Base-by-base conservation (phyloP, 202 grass and related monocot genomes). In the Schoenoplectus tabernaemontani region DNA sequence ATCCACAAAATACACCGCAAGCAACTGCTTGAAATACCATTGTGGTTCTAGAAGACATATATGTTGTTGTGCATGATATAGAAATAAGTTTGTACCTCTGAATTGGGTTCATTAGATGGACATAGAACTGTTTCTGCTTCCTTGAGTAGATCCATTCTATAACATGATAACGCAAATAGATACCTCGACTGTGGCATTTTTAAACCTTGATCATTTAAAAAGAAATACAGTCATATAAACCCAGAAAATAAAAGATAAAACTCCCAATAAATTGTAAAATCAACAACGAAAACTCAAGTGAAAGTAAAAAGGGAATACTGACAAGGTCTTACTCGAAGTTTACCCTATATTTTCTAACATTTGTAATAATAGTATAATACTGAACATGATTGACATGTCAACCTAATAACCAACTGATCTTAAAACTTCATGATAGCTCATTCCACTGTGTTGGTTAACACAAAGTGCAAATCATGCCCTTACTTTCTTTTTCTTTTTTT, bases 161-260 rank as follows among this genome's bases (percentile, higher is more conserved):
- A 99, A 68, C 96, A 96, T 68, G 96, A 89, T 76, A 86, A 46
- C 41, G 96, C 96, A 89, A 96, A 99, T 90, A 99, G 87, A 71
- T 99, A 99, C 51, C 92, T 81, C 50, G 90, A 99, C 76, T 96
- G 90, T 26, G 90, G 85, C 39, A 93, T 75, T 75, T 92, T 99
- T 85, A 89, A 89, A 10, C 92, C 96, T 99, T 81, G 56, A 82
- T 66, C 68, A 15, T 57, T 85, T 64, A 85, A 75, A 36, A 81
- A 67, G 79, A 81, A 61, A 13, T 65, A 78, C 43, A 83, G 73
- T 70, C 71, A 76, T 75, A 36, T 75, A 37, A 56, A 36, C 54
- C 56, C 48, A 15, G 34, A 33, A 28, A 28, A 28, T 28, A 28
- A 28, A 19, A 56, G 9, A 19, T 54, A 37, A 12, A 53, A 1